These are phyloP conservation scores for Agaricus blazei DNA, from an alignment of 768 basidiomycete species.

Conservation along the genomic window DNA sequence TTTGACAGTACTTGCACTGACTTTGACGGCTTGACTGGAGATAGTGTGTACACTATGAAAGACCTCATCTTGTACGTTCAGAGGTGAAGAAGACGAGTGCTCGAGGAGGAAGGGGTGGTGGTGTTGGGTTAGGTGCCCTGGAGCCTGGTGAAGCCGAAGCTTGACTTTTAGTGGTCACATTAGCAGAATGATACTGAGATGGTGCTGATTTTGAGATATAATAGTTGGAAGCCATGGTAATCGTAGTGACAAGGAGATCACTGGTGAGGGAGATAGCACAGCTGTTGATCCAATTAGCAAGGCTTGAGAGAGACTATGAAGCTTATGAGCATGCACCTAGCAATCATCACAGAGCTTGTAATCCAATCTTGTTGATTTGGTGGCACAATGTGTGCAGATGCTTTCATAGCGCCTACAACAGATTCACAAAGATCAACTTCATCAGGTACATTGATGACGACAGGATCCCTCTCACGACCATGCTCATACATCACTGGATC, in stretches of 20 bases:
- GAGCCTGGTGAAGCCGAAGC: conserved; percentile 12
- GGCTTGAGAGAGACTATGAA: neutral
- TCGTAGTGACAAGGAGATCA: conserved; percentile 54
- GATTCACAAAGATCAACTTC: conserved; percentile 29
- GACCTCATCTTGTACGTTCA: conserved; percentile 49
- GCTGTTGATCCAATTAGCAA: conserved; percentile 28
- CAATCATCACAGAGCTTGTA: conserved; percentile 50
- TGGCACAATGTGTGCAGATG: conserved; percentile 57
- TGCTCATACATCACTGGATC: conserved; percentile 46
- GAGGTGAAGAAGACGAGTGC: conserved; percentile 57
- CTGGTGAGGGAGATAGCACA: conserved; percentile 66
- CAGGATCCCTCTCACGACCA: conserved; percentile 55
- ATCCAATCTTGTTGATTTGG: conserved; percentile 71
- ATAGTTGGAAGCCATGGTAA: conserved; percentile 54
- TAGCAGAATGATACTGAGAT: conserved; percentile 30
- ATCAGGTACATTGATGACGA: conserved; percentile 68
- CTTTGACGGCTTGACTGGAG: conserved; percentile 60
- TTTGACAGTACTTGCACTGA: conserved; percentile 57
- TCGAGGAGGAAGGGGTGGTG: conserved; percentile 31
- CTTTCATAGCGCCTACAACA: conserved; percentile 39
- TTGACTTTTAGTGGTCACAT: neutral
- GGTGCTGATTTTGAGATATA: conserved; percentile 59
- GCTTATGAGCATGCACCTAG: conserved; percentile 42
- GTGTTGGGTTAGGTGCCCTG: conserved; percentile 11
- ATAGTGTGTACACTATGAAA: conserved; percentile 57